Conservation (phyloP, 2,329 filamentous ascomycete species). For the Beauveria varroae region DNA sequence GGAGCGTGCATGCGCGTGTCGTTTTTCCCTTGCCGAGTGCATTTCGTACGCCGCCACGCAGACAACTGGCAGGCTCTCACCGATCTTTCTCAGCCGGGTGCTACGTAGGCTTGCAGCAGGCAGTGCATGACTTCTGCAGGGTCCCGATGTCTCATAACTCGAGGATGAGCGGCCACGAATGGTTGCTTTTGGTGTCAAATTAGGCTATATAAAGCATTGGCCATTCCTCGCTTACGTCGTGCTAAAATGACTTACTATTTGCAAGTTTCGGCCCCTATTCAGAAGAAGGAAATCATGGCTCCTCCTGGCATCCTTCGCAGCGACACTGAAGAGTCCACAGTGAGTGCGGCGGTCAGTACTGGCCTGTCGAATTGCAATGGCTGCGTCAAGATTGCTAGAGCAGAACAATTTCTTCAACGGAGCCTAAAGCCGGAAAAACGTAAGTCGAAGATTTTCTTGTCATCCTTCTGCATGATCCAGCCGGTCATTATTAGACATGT, state of each 20-base stretch:
- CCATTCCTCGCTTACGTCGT: neutral
- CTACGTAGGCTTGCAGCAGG: neutral
- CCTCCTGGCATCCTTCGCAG: neutral
- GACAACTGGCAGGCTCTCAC: neutral
- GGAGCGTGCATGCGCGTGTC: neutral
- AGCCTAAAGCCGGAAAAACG: neutral
- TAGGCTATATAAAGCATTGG: neutral
- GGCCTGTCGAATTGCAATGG: neutral
- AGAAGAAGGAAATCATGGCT: neutral
- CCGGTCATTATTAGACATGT: no score
- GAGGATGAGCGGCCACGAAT: neutral
- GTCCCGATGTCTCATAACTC: neutral
- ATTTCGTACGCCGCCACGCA: no score
- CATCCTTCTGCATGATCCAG: neutral
- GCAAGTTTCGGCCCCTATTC: neutral
- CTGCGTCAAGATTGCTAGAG: slow-evolving; percentile 7
- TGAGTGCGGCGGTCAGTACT: neutral
- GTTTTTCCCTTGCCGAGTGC: neutral
- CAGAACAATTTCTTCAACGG: neutral
- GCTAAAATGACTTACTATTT: neutral
- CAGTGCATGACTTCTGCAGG: neutral
- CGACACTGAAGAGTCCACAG: neutral
- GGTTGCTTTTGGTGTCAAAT: neutral
- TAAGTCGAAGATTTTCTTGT: neutral
- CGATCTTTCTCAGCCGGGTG: neutral